Base-by-base conservation (phyloP, 345 rosid species). In the Mallotus nudiflorus region DNA sequence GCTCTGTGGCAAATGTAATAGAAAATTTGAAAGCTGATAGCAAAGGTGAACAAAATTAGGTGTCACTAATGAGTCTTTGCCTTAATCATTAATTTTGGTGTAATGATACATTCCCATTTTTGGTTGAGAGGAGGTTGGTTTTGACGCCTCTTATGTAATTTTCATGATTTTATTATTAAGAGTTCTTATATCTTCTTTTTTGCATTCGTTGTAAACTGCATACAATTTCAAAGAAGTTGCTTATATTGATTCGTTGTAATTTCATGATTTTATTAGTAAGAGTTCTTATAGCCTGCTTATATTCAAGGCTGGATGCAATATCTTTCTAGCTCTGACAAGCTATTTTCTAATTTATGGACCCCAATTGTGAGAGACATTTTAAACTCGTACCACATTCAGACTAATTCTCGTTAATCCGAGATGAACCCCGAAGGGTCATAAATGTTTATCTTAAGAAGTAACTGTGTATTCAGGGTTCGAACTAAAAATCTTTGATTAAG, bases 11-110 rank as follows among this genome's bases (percentile, higher is more conserved):
- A 51, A 82, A 77, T 76, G 69, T 82, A 50, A 72, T 82, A 28
- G 88, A 82, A 67, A 73, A 77, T 69, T 77, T 92, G 77, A 82
- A 72, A 82, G 74, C 76, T 74, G 75, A 80, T 22, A 73, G 65
- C 55, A 75, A 78, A 65, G 78, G 72, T 58, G 72, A 73, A 56
- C 76, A 58, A 48, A 67, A 63, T 57, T 86, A 83, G 69, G 69
- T 12, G 1, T 62, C 15, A 4, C 28, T 29, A 11, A n/a, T 45
- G 20, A 9, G 14, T 14, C 37, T 33, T 46, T 22, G 18, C 51
- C n/a, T 35, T 55, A 27, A 58, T 24, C 27, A 27, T 40, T 42
- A 44, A 39, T 40, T 19, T 58, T 29, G 14, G 11, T 15, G 22
- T 63, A 42, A 42, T 45, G 35, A 24, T 3, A 9, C 40, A 14